These are phyloP conservation scores for Aspergillus sp. DNA, from an alignment of 2,329 filamentous ascomycete genomes.

Conservation along the genomic window DNA sequence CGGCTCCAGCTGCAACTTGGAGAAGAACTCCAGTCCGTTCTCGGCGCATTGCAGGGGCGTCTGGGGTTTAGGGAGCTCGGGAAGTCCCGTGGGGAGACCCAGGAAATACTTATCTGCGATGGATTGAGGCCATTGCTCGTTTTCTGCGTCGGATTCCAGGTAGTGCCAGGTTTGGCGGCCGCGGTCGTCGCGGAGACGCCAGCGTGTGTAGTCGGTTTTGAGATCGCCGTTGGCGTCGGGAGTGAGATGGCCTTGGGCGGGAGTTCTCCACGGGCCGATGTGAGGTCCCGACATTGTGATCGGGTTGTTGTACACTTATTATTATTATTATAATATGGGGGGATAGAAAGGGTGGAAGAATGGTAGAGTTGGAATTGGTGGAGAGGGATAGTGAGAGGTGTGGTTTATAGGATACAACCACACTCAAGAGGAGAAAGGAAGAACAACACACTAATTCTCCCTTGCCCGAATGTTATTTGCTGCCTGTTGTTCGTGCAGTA, in stretches of 20 bases:
- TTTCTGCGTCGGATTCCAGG: constrained; percentile 69
- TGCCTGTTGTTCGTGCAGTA: too few relatives aligned
- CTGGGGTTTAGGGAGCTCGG: constrained; percentile 68
- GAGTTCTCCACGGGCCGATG: constrained; percentile 39
- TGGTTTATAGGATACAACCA: too few relatives aligned
- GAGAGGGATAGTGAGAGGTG: too few relatives aligned
- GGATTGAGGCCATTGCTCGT: constrained; percentile 79
- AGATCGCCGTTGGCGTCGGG: constrained; percentile 39
- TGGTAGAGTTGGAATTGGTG: too few relatives aligned
- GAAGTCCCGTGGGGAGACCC: constrained; percentile 72
- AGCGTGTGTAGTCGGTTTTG: constrained; percentile 77
- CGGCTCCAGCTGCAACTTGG: constrained; percentile 80
- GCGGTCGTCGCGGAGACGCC: constrained; percentile 79
- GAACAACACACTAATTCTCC: too few relatives aligned
- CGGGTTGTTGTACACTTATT: background rate
- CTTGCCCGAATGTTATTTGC: too few relatives aligned
- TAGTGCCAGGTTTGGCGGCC: constrained; percentile 96
- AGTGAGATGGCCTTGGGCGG: constrained; percentile 38
- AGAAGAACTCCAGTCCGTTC: constrained; percentile 87
- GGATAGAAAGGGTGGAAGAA: background rate
- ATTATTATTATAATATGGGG: too few relatives aligned
- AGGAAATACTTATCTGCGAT: constrained; percentile 87
- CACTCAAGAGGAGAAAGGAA: too few relatives aligned
- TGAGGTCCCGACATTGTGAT: constrained; percentile 27
- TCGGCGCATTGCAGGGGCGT: constrained; percentile 74